phyloP scores from a whole-genome alignment of 371 early-diverging fungal species.

The Mortierella sp. region DNA sequence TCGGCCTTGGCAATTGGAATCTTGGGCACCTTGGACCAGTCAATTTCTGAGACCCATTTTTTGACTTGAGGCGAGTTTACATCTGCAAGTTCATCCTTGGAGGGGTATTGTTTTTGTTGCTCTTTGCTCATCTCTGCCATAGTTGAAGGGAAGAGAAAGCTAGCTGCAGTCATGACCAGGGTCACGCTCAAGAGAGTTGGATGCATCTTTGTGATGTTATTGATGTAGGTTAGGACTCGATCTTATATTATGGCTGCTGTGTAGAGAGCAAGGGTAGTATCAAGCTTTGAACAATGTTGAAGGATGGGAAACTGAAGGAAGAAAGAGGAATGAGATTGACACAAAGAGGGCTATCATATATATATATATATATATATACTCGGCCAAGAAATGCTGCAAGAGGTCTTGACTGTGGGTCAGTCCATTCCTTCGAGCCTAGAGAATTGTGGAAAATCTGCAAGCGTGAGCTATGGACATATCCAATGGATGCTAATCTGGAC shows the following conservation, averaged over 20 bases:
- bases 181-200: slow-evolving; percentile 32
- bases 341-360: not conserved
- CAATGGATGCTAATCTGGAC: slow-evolving; percentile 41
- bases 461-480: slow-evolving; percentile 5
- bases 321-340: slow-evolving; percentile 8
- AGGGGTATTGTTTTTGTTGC: slow-evolving; percentile 32
- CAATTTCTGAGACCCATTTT: slow-evolving; percentile 50
- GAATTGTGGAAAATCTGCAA: not conserved
- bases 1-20: slow-evolving; percentile 31
- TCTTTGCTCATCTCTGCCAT: slow-evolving; percentile 44
- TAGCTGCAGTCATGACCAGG: slow-evolving; percentile 31
- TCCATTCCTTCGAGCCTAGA: not conserved
- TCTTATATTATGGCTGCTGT: not conserved
- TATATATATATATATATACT: not conserved
- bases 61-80: slow-evolving; percentile 31
- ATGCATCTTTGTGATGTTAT: slow-evolving; percentile 26
- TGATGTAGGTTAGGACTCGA: not conserved
- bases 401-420: not conserved
- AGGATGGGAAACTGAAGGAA: not conserved
- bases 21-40: slow-evolving; percentile 64
- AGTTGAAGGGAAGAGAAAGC: slow-evolving; percentile 19
- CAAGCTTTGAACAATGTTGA: not conserved
- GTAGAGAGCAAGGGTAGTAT: not conserved
- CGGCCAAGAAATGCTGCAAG: not conserved
- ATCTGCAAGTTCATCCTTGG: slow-evolving; percentile 24